phyloP scores from a whole-genome alignment of 176 grass and related monocot genomes.

The Chloris gayana region DNA sequence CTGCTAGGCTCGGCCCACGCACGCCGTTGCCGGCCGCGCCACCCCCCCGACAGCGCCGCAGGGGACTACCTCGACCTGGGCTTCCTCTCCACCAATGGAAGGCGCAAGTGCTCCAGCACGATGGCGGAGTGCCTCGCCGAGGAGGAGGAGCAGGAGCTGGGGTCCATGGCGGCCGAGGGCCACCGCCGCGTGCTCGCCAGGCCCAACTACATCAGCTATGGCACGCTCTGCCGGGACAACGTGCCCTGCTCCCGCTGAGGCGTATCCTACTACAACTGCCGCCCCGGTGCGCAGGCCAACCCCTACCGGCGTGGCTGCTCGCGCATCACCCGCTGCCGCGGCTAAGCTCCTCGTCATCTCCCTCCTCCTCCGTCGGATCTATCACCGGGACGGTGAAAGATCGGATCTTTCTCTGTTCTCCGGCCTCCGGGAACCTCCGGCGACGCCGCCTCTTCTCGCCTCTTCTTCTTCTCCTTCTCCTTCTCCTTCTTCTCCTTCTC shows the following conservation, averaged over 20 bases:
- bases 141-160: slow-evolving; percentile 37
- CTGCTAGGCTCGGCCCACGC: too few species aligned
- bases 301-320: slow-evolving; percentile 84
- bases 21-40: too few species aligned
- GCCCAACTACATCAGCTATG: slow-evolving; percentile 74
- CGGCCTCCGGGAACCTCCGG: background rate
- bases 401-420: background rate
- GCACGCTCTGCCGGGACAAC: slow-evolving; percentile 56
- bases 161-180: background rate
- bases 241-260: slow-evolving; percentile 74
- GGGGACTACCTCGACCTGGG: slow-evolving; percentile 36
- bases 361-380: background rate
- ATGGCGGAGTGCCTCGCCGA: slow-evolving; percentile 42
- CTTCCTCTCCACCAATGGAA: background rate
- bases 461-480: background rate
- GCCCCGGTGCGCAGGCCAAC: slow-evolving; percentile 66
- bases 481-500: too few species aligned
- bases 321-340: slow-evolving; percentile 76
- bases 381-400: background rate
- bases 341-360: background rate
- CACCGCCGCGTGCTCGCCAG: slow-evolving; percentile 56
- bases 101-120: slow-evolving; percentile 47
- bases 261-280: slow-evolving; percentile 90
- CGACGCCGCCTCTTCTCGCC: background rate
- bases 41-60: slow-evolving; percentile 19